Percentiles rank a stretch among this genome's conserved stretches.
Conservation (phyloP, 2,329 filamentous ascomycete species). For the Nothomitra cinnamomea region DNA sequence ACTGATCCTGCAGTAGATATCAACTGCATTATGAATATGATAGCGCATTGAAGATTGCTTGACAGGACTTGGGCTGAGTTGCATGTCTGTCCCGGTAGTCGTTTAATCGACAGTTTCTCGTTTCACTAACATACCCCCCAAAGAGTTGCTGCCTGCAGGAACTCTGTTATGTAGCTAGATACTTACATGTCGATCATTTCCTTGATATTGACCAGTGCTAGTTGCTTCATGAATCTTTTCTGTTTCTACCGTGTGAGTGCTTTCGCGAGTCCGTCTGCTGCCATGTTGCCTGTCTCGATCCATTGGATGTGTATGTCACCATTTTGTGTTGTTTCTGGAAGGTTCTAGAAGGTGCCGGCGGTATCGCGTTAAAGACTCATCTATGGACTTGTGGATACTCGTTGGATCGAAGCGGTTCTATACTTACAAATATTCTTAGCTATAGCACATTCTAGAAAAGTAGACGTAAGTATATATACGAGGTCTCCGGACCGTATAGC, state of each 20-base stretch:
- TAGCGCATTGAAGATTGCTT: not conserved
- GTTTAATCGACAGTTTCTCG: not conserved
- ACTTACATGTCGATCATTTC: too few species aligned
- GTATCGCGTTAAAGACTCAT: not conserved
- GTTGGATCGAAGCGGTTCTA: not conserved
- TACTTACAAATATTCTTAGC: not conserved
- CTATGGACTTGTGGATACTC: not conserved
- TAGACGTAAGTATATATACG: not conserved
- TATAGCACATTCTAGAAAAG: not conserved
- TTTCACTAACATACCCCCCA: not conserved
- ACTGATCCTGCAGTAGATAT: not conserved
- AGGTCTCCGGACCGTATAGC: not conserved
- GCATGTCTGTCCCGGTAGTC: not conserved
- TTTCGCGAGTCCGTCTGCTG: not conserved
- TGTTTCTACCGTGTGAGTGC: not conserved
- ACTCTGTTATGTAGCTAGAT: too few species aligned
- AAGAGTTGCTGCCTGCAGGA: too few species aligned
- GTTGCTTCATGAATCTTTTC: not conserved
- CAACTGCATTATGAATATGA: not conserved
- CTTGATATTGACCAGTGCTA: not conserved
- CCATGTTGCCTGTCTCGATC: constrained; percentile 5
- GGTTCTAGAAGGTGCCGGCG: not conserved
- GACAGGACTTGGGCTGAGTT: not conserved
- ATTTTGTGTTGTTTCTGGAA: not conserved
- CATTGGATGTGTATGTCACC: constrained; percentile 13